Base-by-base conservation (phyloP, 352 stramenopile genomes). In the Globisporangium carolinianum region DNA sequence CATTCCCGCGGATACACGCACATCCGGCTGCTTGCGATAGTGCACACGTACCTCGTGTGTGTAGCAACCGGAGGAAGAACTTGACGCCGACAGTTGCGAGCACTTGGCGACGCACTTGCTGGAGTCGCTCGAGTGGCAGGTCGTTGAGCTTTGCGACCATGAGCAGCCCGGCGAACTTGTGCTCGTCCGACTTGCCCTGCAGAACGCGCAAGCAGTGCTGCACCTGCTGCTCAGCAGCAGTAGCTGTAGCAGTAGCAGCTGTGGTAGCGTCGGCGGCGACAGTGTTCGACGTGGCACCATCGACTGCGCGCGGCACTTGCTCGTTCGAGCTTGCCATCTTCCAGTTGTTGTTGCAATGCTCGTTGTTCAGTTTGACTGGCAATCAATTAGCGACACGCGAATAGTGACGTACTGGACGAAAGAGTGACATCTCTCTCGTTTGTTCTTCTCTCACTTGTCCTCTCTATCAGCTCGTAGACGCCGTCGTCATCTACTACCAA, bases 141-240 rank as follows among this genome's bases (percentile, higher is more conserved):
- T 78, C 61, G 18, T 60, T 60, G 45, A 93, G 77, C 63, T 93
- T 95, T 24, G 85, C 89, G 72, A 92, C 63, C 85, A 95, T 95
- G 42, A 93, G 72, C 69, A 95, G 61, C 1, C 85, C 85, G 1
- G 85, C 85, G 55, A 95, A 92, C 63, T 93, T 93, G 76, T 95
- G 82, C 67, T 95, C 85, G 51, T 95, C 83, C 6, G 76, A 85
- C 32, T 72, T 71, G 0, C 85, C 85, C 48, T 68, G 63, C 42
- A 95, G 69, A 66, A 92, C 85, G 17, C 63, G 69, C 66, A 95
- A 66, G 50, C 85, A 95, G 39, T 90, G 73, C 55, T 63, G 18
- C 17, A 75, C 47, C 15, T 46, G 57, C 39, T 60, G 52, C 52
- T 64, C 51, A 18, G 48, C 51, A 35, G n/a, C 45, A 49, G 9